Base-by-base conservation (phyloP, 345 rosid species). In the Carallia pectinifolia region DNA sequence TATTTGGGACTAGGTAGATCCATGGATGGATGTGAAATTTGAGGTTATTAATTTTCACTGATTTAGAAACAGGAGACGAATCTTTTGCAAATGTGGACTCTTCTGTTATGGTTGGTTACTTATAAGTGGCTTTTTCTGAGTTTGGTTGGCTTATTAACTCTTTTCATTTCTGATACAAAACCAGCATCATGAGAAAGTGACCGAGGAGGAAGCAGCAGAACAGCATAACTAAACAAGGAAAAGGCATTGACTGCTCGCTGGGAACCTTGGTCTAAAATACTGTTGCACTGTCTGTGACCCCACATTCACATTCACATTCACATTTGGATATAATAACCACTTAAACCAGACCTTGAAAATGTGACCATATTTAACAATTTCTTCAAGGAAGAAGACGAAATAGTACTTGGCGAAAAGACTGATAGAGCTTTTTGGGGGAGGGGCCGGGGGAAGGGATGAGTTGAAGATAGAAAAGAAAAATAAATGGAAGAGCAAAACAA, bases 1-100 rank as follows among this genome's bases (percentile, higher is more conserved):
- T 63, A 84, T 44, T 83, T 81, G 64, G 82, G 81, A 61, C 67
- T 78, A 1, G 83, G 27, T 71, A 81, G 85, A 80, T 87, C 90
- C 88, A 87, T 87, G 62, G 50, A 19, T 27, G 15, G 29, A 7
- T 54, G 70, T 60, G 72, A 29, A 29, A 18, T 38, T 10, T 52
- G 34, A 54, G 37, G 53, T 38, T 52, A 59, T 33, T 0, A 19
- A 23, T 2, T 37, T 7, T 13, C 4, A 53, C 39, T 29, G 66
- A 56, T 15, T 18, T 9, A 19, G 56, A 40, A 55, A 13, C 5
- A 31, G 7, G 12, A 44, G 29, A 15, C 62, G 53, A 64, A 65
- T 40, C 38, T 66, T 6, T 52, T 64, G 39, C 39, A 27, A n/a
- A 54, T 56, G 53, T n/a, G 15, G 47, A 48, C 58, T 48, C 66